Conservation (phyloP, 2,329 filamentous ascomycete species). For the Fusarium tanahbumbuense region DNA sequence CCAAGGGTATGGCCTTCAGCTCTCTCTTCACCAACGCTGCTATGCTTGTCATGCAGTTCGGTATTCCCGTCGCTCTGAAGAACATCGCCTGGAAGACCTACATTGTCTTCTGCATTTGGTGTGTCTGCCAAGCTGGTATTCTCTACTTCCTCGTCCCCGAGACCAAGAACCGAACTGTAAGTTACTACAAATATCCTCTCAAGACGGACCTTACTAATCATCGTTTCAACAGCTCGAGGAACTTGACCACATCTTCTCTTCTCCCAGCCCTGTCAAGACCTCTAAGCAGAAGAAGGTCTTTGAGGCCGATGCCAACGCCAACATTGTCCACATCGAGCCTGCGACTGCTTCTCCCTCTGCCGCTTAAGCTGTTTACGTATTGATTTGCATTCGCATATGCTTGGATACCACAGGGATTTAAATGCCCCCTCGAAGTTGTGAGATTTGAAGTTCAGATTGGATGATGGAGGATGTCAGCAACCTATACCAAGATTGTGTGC, state of each 20-base stretch:
- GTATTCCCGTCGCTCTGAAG: conserved; percentile 59
- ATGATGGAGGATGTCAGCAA: neutral
- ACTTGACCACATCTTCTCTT: conserved; percentile 41
- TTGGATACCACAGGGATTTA: neutral
- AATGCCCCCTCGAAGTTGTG: neutral
- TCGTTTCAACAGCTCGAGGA: conserved; percentile 36
- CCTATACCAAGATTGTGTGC: neutral
- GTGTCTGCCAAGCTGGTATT: conserved; percentile 53
- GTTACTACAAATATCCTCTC: neutral
- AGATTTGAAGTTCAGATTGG: conserved; percentile 2
- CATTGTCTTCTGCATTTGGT: conserved; percentile 62
- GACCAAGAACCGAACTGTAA: conserved; percentile 59
- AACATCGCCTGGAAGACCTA: conserved; percentile 66
- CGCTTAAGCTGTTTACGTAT: neutral
- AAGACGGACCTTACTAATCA: neutral
- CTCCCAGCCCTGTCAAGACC: conserved; percentile 35
- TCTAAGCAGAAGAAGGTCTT: conserved; percentile 39
- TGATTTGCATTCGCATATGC: neutral
- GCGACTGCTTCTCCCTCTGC: neutral
- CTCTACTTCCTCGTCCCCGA: conserved; percentile 65
- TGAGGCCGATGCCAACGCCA: conserved; percentile 32
- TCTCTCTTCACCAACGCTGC: conserved; percentile 57
- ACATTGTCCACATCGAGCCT: conserved; percentile 37
- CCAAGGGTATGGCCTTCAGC: conserved; percentile 66
- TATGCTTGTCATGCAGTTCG: conserved; percentile 55